Evolutionary conservation across 371 early-diverging fungal genomes (phyloP).

Genomic region (Syncephalastrum racemosum): DNA sequence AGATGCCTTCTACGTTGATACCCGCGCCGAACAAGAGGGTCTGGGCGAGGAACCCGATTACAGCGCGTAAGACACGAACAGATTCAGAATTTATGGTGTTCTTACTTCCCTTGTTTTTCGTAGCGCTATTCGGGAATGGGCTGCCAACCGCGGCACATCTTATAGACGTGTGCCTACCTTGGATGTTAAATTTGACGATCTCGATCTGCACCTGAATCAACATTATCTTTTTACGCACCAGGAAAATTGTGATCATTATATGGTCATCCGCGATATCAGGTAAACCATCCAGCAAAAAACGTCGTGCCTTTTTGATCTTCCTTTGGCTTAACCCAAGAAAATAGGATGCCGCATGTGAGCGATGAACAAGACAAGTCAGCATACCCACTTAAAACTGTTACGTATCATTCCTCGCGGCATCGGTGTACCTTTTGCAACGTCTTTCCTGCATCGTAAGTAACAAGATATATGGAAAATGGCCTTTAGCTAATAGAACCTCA

Average conservation of each 20-base stretch:
- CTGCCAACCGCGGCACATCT: slow-evolving; percentile 7
- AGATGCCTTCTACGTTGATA: slow-evolving; percentile 47
- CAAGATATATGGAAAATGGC: too few relatives aligned
- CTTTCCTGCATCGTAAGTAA: slow-evolving; percentile 58
- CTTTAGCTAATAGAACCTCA: background rate
- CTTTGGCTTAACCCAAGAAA: slow-evolving; percentile 7
- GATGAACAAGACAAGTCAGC: slow-evolving; percentile 45
- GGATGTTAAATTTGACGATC: slow-evolving; percentile 51
- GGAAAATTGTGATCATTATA: slow-evolving; percentile 72
- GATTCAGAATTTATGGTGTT: background rate
- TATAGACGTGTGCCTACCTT: slow-evolving; percentile 47
- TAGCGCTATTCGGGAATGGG: slow-evolving; percentile 31
- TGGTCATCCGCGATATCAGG: slow-evolving; percentile 65
- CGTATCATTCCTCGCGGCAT: slow-evolving; percentile 42
- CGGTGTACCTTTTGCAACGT: slow-evolving; percentile 70
- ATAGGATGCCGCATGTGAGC: slow-evolving; percentile 23
- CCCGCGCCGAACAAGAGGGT: slow-evolving; percentile 21
- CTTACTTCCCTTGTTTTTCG: background rate
- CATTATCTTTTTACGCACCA: slow-evolving; percentile 75
- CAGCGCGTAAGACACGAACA: slow-evolving; percentile 18
- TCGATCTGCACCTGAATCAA: slow-evolving; percentile 55
- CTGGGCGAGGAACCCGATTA: slow-evolving; percentile 25
- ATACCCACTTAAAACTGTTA: slow-evolving; percentile 58
- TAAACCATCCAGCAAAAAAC: slow-evolving; percentile 17
- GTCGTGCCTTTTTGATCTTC: background rate